Evolutionary conservation across 2,329 filamentous ascomycete species (phyloP), one percentile per base, ranked within the genome.

Genomic region (Ophiocordyceps australis): DNA sequence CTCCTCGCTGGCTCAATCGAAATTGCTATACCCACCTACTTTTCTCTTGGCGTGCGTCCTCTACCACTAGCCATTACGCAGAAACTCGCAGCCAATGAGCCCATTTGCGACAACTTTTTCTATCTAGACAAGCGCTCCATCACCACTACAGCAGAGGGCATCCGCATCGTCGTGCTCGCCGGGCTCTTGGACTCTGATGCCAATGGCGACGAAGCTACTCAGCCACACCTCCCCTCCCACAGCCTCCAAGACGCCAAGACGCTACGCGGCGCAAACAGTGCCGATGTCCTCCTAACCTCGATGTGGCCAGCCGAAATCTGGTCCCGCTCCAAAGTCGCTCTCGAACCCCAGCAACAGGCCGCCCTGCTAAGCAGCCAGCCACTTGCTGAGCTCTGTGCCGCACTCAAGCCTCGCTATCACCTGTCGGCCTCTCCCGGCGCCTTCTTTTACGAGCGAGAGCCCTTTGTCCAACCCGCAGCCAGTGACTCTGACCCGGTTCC

Each of bases 361-460:
- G 49, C 61, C 4, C 56, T 72, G 1, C 38, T 55, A 14, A 61
- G 65, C 29, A 67, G 68, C n/a, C 62, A 72, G 27, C 69, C 73
- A 28, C 58, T 95, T 22, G 71, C 83, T 5, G 78, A 91, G 31
- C 61, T 98, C 9, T 86, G 77, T 40, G 62, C 73, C 3, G 54
- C 69, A 1, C 52, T 98, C 13, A 89, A 83, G 46, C 89, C 89
- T n/a, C 73, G 80, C 16, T 98, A 98, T 43, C 85, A 95, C 47
- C 74, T 95, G 41, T 72, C 80, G 2, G 59, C 67, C 4, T 79
- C 79, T 0, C 62, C 69, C 1, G 47, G 45, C 7, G 52, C 61
- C 6, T 73, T 73, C 39, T 86, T 79, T 50, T 95, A 75, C 46
- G 86, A 98, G 52, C 73, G 89, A 29, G 89, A 95, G 49, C 82